These are phyloP conservation scores for Acanthamoeba culbertsoni DNA, from an alignment of 208 protist species.

Conservation along the genomic window DNA sequence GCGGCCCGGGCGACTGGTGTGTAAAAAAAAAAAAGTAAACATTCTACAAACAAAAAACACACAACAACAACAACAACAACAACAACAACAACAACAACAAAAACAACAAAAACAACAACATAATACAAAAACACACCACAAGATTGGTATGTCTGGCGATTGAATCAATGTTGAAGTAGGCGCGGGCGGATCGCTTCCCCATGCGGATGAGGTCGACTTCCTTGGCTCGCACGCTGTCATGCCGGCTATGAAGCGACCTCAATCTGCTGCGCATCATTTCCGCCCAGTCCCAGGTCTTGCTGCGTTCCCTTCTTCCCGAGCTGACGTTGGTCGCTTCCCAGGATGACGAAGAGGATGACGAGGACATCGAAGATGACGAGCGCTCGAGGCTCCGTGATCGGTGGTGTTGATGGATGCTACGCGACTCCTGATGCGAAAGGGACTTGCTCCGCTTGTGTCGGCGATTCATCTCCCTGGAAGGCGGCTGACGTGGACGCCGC, in stretches of 20 bases:
- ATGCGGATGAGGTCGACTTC: neutral
- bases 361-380: neutral
- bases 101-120: neutral
- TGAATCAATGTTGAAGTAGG: constrained; percentile 28
- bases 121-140: neutral
- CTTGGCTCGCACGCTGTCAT: neutral
- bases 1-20: neutral
- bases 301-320: neutral
- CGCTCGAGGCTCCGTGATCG: neutral
- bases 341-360: too few species aligned
- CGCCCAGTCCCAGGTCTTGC: neutral
- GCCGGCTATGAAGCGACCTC: neutral
- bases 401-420: neutral
- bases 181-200: neutral
- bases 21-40: too few species aligned
- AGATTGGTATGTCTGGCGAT: neutral
- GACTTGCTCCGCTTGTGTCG: neutral
- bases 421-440: neutral
- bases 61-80: too few species aligned
- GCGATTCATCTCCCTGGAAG: neutral
- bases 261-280: neutral
- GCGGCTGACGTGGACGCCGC: neutral
- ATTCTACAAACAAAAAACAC: too few species aligned
- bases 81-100: too few species aligned
- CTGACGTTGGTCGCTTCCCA: neutral